A percentile compares a stretch with the other conserved stretches of the same genome.
phyloP scores from a whole-genome alignment of 306 rosid genomes.

The Glycine latifolia region DNA sequence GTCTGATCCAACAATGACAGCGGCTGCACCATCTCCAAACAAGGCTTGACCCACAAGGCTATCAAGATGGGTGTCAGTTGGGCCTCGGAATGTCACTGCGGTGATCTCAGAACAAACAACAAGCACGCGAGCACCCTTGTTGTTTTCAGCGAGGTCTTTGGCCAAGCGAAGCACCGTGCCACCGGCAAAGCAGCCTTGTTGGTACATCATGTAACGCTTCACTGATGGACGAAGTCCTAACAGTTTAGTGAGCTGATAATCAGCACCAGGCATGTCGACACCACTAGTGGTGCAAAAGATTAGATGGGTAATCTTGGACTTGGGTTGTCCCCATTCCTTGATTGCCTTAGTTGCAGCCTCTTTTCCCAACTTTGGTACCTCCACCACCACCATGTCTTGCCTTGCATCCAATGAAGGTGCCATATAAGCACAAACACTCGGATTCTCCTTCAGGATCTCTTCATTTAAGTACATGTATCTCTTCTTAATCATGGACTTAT shows the following conservation, averaged over 20 bases:
- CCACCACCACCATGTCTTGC: constrained; percentile 47
- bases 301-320: constrained; percentile 47
- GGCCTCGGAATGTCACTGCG: neutral
- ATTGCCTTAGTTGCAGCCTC: constrained; percentile 51
- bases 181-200: constrained; percentile 48
- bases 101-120: constrained; percentile 49
- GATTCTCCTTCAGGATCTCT: constrained; percentile 48
- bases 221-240: constrained; percentile 36
- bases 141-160: constrained; percentile 46
- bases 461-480: constrained; percentile 43
- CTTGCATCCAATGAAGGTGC: constrained; percentile 48
- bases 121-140: constrained; percentile 46
- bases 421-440: constrained; percentile 42
- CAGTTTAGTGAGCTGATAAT: constrained; percentile 48
- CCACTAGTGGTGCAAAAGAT: constrained; percentile 48
- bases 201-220: constrained; percentile 52
- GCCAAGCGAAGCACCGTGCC: constrained; percentile 46
- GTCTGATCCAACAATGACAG: constrained; percentile 15
- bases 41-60: neutral
- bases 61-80: too few relatives aligned
- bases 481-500: constrained; percentile 49
- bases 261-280: constrained; percentile 52
- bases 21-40: constrained; percentile 51
- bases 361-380: constrained; percentile 52
- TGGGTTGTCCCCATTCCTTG: constrained; percentile 48